Conservation (phyloP, 2,329 filamentous ascomycete species). For the Truncatella angustata region DNA sequence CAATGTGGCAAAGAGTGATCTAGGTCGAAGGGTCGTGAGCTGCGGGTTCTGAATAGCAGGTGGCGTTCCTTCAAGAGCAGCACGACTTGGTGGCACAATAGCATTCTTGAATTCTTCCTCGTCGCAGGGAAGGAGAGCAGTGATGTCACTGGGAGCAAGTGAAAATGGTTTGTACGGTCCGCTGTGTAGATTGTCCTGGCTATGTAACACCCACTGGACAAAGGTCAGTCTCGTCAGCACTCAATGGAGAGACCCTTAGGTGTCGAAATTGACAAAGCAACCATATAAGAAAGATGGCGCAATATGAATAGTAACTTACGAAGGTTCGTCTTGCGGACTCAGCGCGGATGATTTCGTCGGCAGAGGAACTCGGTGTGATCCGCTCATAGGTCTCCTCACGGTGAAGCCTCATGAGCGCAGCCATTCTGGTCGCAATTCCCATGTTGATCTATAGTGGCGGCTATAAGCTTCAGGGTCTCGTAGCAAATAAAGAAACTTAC, state of each 20-base stretch:
- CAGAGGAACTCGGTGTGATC: conserved; percentile 35
- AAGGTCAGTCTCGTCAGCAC: conserved; percentile 11
- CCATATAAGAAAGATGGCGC: background rate
- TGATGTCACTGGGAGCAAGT: conserved; percentile 52
- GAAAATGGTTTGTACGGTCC: conserved; percentile 50
- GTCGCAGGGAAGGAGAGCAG: conserved; percentile 50
- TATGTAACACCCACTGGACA: conserved; percentile 57
- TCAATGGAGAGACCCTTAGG: background rate
- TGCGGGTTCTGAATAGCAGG: conserved; percentile 45
- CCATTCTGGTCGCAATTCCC: conserved; percentile 56
- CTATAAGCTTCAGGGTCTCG: background rate
- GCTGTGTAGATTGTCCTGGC: conserved; percentile 56
- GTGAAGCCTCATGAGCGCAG: conserved; percentile 52
- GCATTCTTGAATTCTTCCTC: conserved; percentile 51
- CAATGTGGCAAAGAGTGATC: conserved; percentile 54
- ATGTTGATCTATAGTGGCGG: conserved; percentile 47
- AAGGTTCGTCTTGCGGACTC: conserved; percentile 58
- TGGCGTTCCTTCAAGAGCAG: conserved; percentile 52
- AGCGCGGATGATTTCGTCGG: conserved; percentile 44
- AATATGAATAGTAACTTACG: conserved; percentile 32
- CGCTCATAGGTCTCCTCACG: conserved; percentile 53
- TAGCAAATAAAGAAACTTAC: conserved; percentile 34
- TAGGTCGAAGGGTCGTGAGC: conserved; percentile 39
- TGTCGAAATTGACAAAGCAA: background rate
- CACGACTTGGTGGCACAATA: conserved; percentile 45